Conservation (phyloP, 2,329 filamentous ascomycete genomes). For the Colletotrichum tofieldiae region DNA sequence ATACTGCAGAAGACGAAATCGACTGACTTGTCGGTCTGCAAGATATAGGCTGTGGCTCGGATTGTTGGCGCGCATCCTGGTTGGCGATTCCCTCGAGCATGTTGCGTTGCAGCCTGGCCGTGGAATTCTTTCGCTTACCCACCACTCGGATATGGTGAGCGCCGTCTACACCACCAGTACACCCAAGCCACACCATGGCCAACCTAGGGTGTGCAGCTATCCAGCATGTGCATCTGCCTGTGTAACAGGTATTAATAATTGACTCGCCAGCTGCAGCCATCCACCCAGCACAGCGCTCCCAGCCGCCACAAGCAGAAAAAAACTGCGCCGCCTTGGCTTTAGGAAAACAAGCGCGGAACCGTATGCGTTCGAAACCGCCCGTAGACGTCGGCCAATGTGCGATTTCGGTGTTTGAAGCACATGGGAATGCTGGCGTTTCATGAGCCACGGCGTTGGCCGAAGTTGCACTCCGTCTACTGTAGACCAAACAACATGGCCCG, state of each 20-base stretch:
- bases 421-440: background rate
- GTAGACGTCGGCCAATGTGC: background rate
- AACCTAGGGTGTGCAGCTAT: conserved; percentile 15
- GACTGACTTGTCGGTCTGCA: conserved; percentile 11
- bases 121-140: conserved; percentile 23
- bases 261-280: conserved; percentile 28
- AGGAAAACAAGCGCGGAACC: conserved; percentile 22
- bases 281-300: conserved; percentile 11
- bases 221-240: background rate
- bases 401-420: background rate
- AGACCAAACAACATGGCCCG: background rate
- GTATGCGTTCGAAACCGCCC: background rate
- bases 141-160: conserved; percentile 24
- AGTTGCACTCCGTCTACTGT: background rate
- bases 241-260: conserved; percentile 32
- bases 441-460: background rate
- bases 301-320: background rate
- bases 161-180: conserved; percentile 17
- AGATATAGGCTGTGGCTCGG: conserved; percentile 11
- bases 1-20: conserved; percentile 10
- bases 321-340: conserved; percentile 6
- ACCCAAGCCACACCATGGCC: background rate
- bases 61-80: conserved; percentile 3
- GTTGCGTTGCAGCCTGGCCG: conserved; percentile 8
- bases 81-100: conserved; percentile 10